A percentile compares a stretch with the other conserved stretches of the same genome.
Evolutionary conservation across 2,329 filamentous ascomycete genomes (phyloP).

Genomic region (Aspergillus sp.): DNA sequence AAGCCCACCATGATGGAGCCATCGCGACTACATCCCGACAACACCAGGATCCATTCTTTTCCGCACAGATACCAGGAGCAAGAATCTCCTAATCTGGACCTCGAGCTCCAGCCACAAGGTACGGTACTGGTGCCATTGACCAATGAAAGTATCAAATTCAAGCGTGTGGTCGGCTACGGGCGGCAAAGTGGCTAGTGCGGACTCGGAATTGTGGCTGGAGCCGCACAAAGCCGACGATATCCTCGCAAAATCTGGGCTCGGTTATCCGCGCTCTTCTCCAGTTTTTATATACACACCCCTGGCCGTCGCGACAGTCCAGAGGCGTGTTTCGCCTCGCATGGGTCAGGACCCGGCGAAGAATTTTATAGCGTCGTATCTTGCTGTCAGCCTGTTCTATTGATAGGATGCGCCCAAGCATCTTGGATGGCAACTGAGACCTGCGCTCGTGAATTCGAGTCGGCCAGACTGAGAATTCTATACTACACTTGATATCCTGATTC

Average conservation of each 20-base stretch:
- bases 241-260: not conserved
- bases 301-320: not conserved
- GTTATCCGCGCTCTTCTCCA: constrained; percentile 15
- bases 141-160: not conserved
- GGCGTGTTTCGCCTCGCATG: not conserved
- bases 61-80: constrained; percentile 18
- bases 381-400: not conserved
- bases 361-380: not conserved
- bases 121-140: not conserved
- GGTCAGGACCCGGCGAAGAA: not conserved
- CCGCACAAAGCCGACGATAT: constrained; percentile 8
- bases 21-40: not conserved
- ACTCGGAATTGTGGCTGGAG: constrained; percentile 7
- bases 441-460: not conserved
- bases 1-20: not conserved
- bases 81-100: constrained; percentile 7
- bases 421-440: not conserved
- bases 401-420: not conserved
- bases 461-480: not conserved
- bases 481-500: not conserved
- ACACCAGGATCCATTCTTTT: constrained; percentile 22
- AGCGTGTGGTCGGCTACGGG: not conserved
- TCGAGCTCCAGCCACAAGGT: constrained; percentile 11
- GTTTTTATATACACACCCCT: not conserved
- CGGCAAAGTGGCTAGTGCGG: constrained; percentile 6